Evolutionary conservation across 2,329 filamentous ascomycete species (phyloP), one percentile per base, ranked within the genome.

Genomic region (Ophiostoma ips): DNA sequence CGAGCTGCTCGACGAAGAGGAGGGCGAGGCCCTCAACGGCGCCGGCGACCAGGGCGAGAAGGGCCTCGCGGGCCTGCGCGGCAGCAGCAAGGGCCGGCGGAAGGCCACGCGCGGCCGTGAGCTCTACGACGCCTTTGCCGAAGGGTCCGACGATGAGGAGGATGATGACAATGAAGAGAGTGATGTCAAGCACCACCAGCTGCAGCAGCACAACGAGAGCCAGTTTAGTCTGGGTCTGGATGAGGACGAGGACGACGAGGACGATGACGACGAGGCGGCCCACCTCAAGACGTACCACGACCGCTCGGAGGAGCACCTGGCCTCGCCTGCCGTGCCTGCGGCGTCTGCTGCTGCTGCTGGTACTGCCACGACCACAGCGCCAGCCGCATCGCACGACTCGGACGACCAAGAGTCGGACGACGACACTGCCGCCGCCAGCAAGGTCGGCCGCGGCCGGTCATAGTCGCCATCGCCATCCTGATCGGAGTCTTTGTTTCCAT

Each of bases 41-140:
- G 67, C 63, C 47, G 40, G 43, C 38, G 44, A 34, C 36, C 36
- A 45, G 28, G 30, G 12, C 46, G 70, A 70, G 63, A 75, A 68
- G 67, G 67, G 53, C 36, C 19, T 40, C 40, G 24, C 45, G 3
- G 34, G 43, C 24, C 7, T 18, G 13, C 62, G 24, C 24, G 8
- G 8, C 5, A 8, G 24, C 24, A n/a, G 65, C 57, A 69, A 68
- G 57, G 59, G 68, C 16, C 69, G 71, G 51, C 72, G 76, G 56
- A 57, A 55, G 50, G 49, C 50, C 9, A 72, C 74, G 48, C 66
- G 87, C 18, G 92, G 87, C 2, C 88, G 90, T 28, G 90, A 96
- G 68, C 69, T 98, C 41, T 98, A 98, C 64, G 92, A 98, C 70
- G 92, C 92, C 5, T 98, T 98, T 72, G 92, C 92, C 0, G 89